These are phyloP conservation scores for Castanea sativa DNA, from an alignment of 306 rosid genomes.

Conservation along the genomic window DNA sequence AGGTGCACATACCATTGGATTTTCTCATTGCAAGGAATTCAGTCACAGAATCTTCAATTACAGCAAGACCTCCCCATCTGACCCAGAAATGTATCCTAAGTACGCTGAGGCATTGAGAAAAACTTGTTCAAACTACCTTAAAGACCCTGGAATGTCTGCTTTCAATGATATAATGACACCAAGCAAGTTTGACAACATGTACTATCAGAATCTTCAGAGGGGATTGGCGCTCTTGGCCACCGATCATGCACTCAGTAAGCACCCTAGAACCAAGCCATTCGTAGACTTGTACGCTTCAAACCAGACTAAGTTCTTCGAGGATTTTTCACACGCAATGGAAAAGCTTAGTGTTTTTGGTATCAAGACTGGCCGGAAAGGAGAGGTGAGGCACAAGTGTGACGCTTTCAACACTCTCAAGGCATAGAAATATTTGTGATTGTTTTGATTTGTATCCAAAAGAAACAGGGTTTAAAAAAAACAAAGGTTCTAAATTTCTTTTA, in stretches of 20 bases:
- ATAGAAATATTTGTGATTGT: not conserved
- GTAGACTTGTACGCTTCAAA: conserved; percentile 39
- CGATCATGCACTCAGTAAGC: conserved; percentile 34
- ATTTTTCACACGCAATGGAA: conserved; percentile 45
- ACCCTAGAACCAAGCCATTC: conserved; percentile 37
- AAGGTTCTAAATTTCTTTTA: not conserved
- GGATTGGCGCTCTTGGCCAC: conserved; percentile 43
- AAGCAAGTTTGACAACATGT: conserved; percentile 48
- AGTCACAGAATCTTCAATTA: conserved; percentile 31
- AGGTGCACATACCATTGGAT: conserved; percentile 56
- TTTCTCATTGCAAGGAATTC: conserved; percentile 56
- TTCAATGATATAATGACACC: conserved; percentile 55
- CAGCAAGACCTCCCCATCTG: conserved; percentile 30
- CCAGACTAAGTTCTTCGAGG: conserved; percentile 39
- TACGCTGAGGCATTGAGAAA: conserved; percentile 41
- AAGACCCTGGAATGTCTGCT: conserved; percentile 38
- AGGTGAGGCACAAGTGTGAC: conserved; percentile 51
- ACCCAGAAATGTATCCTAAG: conserved; percentile 46
- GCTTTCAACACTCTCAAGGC: conserved; percentile 25
- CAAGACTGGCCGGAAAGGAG: conserved; percentile 46
- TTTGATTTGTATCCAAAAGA: not conserved
- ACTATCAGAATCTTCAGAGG: conserved; percentile 39
- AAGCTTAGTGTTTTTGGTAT: conserved; percentile 36
- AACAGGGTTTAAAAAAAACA: not conserved
- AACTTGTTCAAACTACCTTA: conserved; percentile 36